phyloP scores from a whole-genome alignment of 306 rosid species.

The Gynostemma pentaphyllum region DNA sequence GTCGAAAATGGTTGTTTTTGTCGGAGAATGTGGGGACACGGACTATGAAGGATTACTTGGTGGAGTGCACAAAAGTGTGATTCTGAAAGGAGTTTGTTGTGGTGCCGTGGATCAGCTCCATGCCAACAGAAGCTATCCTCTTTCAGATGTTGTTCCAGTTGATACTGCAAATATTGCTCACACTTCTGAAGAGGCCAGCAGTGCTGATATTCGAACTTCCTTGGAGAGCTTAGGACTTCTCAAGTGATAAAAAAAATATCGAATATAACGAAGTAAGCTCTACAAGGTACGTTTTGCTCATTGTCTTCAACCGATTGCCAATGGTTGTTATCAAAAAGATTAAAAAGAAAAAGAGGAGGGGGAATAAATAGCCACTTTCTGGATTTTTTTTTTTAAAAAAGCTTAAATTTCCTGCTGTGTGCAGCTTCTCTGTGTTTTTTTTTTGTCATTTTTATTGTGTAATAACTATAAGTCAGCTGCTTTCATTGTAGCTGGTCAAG shows the following conservation, averaged over 20 bases:
- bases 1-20: constrained; percentile 85
- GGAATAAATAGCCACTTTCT: background rate
- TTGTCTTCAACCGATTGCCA: constrained; percentile 10
- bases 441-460: constrained; percentile 2
- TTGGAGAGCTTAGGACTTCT: constrained; percentile 58
- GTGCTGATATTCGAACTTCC: constrained; percentile 47
- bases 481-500: constrained; percentile 5
- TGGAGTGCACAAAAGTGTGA: constrained; percentile 69
- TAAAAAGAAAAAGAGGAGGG: background rate
- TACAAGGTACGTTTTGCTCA: background rate
- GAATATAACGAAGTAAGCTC: background rate
- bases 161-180: constrained; percentile 66
- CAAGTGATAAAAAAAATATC: constrained; percentile 19
- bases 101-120: constrained; percentile 59
- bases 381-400: background rate
- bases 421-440: constrained; percentile 5
- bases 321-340: background rate
- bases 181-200: constrained; percentile 42
- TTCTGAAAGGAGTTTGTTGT: constrained; percentile 69
- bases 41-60: constrained; percentile 94
- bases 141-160: constrained; percentile 65
- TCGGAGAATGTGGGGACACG: constrained; percentile 89
- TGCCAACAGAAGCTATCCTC: constrained; percentile 73
- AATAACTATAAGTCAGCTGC: background rate
- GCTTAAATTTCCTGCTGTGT: constrained; percentile 4